Evolutionary conservation across 2,329 filamentous ascomycete species (phyloP).

Genomic region (Westerdykella sp.): DNA sequence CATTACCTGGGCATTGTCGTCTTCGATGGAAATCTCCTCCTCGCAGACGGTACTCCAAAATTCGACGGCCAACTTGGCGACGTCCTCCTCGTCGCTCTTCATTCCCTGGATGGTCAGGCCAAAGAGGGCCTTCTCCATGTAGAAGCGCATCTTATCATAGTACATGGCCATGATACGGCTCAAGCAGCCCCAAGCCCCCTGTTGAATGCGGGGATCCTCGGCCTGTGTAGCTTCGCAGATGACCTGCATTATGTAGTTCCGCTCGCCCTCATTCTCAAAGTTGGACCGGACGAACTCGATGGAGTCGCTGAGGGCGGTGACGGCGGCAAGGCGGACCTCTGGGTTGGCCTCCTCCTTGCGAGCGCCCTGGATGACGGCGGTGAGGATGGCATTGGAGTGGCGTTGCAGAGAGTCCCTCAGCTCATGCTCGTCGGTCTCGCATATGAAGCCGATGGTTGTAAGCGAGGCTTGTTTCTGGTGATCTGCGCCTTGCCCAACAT

Average conservation of each 20-base stretch:
- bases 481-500: slow-evolving; percentile 78
- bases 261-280: slow-evolving; percentile 97
- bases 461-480: slow-evolving; percentile 91
- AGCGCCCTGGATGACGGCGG: slow-evolving; percentile 93
- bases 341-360: slow-evolving; percentile 90
- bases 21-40: slow-evolving; percentile 95
- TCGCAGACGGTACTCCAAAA: slow-evolving; percentile 99
- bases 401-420: slow-evolving; percentile 71
- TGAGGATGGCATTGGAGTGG: slow-evolving; percentile 96
- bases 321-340: slow-evolving; percentile 87
- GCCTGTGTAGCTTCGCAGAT: slow-evolving; percentile 98
- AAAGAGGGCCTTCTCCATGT: slow-evolving; percentile 99
- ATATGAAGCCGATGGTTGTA: slow-evolving; percentile 96
- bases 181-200: slow-evolving; percentile 91
- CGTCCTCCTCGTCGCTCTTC: slow-evolving; percentile 97
- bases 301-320: slow-evolving; percentile 89
- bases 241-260: slow-evolving; percentile 99
- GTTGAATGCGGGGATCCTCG: slow-evolving; percentile 82
- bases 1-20: slow-evolving; percentile 78
- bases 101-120: slow-evolving; percentile 96
- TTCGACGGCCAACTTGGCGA: slow-evolving; percentile 94
- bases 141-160: slow-evolving; percentile 99
- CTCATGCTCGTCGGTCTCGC: slow-evolving; percentile 87
- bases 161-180: slow-evolving; percentile 99
- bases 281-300: slow-evolving; percentile 97